Percentiles rank a stretch among this genome's conserved stretches.
Evolutionary conservation across 1,284 basidiomycete species (phyloP).

Genomic region (Rhodotorula sp.): DNA sequence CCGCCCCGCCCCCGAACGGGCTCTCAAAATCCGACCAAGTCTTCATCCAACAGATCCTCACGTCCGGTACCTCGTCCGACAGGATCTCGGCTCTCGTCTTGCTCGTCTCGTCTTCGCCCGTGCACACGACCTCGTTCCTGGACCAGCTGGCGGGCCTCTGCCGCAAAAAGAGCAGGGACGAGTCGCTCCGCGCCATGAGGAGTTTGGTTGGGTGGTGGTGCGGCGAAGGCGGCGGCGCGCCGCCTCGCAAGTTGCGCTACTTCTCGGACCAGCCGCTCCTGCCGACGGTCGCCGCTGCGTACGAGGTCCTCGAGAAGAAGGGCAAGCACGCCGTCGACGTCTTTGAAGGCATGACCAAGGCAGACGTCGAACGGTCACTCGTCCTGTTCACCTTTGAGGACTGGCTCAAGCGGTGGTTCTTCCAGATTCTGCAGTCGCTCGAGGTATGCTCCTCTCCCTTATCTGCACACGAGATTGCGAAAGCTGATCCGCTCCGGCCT

Average conservation of each 20-base stretch:
- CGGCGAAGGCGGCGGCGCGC: constrained; percentile 55
- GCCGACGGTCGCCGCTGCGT: constrained; percentile 57
- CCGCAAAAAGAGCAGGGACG: constrained; percentile 83
- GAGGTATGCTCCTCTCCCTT: constrained; percentile 59
- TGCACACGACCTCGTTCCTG: constrained; percentile 68
- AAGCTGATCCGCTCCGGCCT: neutral
- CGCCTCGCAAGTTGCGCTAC: constrained; percentile 73
- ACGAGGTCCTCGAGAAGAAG: constrained; percentile 37
- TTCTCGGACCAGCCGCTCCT: constrained; percentile 85
- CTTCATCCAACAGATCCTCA: constrained; percentile 80
- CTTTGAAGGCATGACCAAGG: constrained; percentile 11
- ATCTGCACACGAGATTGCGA: neutral
- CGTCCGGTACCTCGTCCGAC: constrained; percentile 88
- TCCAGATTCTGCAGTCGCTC: constrained; percentile 82
- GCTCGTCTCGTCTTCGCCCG: constrained; percentile 82
- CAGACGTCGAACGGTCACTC: constrained; percentile 62
- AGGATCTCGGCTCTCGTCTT: constrained; percentile 88
- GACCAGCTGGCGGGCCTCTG: constrained; percentile 71
- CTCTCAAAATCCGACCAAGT: constrained; percentile 41
- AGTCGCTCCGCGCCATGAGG: constrained; percentile 82
- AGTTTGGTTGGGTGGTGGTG: constrained; percentile 95
- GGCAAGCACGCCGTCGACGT: constrained; percentile 26
- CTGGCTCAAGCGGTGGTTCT: constrained; percentile 96
- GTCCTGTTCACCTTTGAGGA: constrained; percentile 92
- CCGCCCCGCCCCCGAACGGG: constrained; percentile 36